Evolutionary conservation across 208 protist species (phyloP).

Genomic region (Crithidia sp.): DNA sequence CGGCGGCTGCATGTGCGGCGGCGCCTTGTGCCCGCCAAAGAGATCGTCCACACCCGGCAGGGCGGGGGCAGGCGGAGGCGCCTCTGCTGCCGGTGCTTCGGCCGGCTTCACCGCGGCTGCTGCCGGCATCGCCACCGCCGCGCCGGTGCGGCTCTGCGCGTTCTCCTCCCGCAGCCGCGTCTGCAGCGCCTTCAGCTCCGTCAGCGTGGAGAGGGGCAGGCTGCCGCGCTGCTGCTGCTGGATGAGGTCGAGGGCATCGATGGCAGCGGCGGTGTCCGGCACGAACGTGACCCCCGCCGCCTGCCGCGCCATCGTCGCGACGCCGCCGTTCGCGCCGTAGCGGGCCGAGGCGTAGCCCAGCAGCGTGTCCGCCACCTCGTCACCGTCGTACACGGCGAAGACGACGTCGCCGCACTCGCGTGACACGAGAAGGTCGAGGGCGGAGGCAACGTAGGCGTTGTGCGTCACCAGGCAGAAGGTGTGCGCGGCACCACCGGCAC

Average conservation of each 20-base stretch:
- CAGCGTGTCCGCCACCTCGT: constrained; percentile 73
- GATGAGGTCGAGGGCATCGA: constrained; percentile 50
- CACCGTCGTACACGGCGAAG: constrained; percentile 65
- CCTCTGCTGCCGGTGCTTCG: not conserved
- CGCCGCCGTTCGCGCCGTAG: constrained; percentile 37
- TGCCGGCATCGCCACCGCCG: constrained; percentile 19
- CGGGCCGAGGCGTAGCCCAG: constrained; percentile 40
- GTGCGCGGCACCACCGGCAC: not conserved
- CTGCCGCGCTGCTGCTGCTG: constrained; percentile 55
- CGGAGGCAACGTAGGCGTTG: constrained; percentile 70
- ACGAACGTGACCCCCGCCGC: constrained; percentile 49
- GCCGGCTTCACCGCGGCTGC: not conserved
- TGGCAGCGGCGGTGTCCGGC: constrained; percentile 49
- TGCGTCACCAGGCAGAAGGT: constrained; percentile 48
- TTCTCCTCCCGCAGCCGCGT: constrained; percentile 30
- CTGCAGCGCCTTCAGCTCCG: constrained; percentile 63
- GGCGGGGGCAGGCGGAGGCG: not conserved
- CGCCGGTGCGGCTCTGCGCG: constrained; percentile 1
- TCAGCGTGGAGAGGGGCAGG: constrained; percentile 55
- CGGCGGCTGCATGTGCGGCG: constrained; percentile 2
- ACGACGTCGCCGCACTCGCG: constrained; percentile 50
- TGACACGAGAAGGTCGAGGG: constrained; percentile 49
- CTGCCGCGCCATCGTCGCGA: constrained; percentile 47
- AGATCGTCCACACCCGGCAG: constrained; percentile 8
- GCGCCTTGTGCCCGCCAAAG: not conserved